Base-by-base conservation (phyloP, 495 filamentous ascomycete genomes). In the Aspergillus incahuasiensis region DNA sequence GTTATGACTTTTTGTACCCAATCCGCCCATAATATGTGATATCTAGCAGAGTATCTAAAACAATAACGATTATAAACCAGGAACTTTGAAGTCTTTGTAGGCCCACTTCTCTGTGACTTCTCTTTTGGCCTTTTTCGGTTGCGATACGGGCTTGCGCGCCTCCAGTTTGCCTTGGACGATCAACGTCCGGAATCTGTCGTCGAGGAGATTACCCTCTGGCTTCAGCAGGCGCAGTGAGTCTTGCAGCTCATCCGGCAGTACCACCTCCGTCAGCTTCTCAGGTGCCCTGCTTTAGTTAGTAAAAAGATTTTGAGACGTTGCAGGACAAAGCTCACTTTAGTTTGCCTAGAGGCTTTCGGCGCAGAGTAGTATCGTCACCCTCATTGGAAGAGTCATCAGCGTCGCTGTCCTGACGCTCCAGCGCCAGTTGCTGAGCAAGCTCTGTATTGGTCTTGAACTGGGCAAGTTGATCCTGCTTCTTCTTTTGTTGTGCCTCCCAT, bases 21-120 rank as follows among this genome's bases (percentile, higher is more conserved):
- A 28, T 20, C 38, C 20, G 35, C 48, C 58, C 53, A 45, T 56
- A 41, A 41, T 38, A 52, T 30, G 35, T 56, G 53, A 60, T 56
- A 60, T 60, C 48, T 56, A 52, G 21, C 18, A 11, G 13, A 56
- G 19, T 18, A 13, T 6, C 25, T 47, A 50, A 30, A 25, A 25
- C 66, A 49, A 58, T 38, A 39, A 21, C 16, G 18, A 48, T 54
- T 67, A 70, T 41, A 69, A 32, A 2, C 74, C 74, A 56, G 74
- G 74, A 7, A 85, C 69, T 68, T 82, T 82, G 75, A 96, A 97
- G 70, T 98, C 94, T 76, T 97, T 97, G 68, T 92, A 89, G 49
- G 85, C 79, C 94, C 94, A 98, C 73, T 96, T 97, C 82, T 96
- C 95, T 15, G 90, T 96, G 21, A 84, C 66, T 68, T 84, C 86